Evolutionary conservation across 192 early-diverging fungal genomes (phyloP).

Genomic region (Coemansia sp.): DNA sequence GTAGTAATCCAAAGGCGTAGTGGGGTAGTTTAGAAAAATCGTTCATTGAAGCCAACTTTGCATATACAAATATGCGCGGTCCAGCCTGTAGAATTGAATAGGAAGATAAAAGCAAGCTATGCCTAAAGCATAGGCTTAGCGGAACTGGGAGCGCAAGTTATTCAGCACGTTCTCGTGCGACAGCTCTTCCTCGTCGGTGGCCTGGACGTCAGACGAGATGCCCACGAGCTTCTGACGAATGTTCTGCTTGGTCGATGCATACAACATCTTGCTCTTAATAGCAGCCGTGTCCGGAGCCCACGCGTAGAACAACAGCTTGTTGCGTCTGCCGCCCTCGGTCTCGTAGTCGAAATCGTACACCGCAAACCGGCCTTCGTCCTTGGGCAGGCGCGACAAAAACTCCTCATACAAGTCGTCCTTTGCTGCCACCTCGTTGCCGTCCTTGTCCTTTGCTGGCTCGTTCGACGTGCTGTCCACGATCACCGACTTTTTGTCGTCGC

Average conservation of each 20-base stretch:
- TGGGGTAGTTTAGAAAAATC: not conserved
- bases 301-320: slow-evolving; percentile 82
- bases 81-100: not conserved
- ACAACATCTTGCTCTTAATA: slow-evolving; percentile 86
- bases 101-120: slow-evolving; percentile 8
- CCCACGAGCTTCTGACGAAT: slow-evolving; percentile 74
- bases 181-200: slow-evolving; percentile 79
- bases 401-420: slow-evolving; percentile 59
- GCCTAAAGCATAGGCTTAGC: slow-evolving; percentile 26
- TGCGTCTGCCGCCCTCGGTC: slow-evolving; percentile 63
- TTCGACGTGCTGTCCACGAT: slow-evolving; percentile 56
- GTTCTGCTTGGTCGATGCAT: slow-evolving; percentile 80
- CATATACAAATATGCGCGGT: not conserved
- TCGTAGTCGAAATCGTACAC: slow-evolving; percentile 86
- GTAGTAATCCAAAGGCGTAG: no score
- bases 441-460: slow-evolving; percentile 61
- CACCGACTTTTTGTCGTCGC: slow-evolving; percentile 66
- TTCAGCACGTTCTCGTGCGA: slow-evolving; percentile 68
- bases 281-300: slow-evolving; percentile 85
- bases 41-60: not conserved
- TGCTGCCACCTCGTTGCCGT: slow-evolving; percentile 57
- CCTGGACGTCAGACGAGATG: slow-evolving; percentile 76
- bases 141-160: slow-evolving; percentile 48
- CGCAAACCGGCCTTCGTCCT: slow-evolving; percentile 75
- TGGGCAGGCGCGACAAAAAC: slow-evolving; percentile 68